Conservation (phyloP, 73 alveolate species). For the Paraurostyla sp. region DNA sequence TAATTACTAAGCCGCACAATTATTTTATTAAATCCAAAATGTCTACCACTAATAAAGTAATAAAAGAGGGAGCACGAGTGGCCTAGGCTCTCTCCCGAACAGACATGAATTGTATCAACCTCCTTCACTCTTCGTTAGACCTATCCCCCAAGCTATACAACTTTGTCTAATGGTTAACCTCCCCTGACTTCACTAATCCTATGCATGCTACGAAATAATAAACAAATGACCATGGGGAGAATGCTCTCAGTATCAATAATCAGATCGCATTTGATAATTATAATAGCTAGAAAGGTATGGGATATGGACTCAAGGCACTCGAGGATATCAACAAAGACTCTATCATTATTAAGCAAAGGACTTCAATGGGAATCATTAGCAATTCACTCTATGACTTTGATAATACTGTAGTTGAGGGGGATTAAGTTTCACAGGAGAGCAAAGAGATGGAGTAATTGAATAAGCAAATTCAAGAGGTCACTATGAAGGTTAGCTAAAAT, state of each 20-base stretch:
- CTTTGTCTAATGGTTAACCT: constrained; percentile 17
- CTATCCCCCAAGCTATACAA: not conserved
- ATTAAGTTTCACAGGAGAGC: not conserved
- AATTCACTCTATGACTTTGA: not conserved
- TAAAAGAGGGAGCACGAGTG: not conserved
- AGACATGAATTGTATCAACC: not conserved
- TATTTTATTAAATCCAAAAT: not conserved
- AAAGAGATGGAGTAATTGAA: not conserved
- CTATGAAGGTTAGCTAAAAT: not conserved
- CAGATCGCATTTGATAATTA: constrained; percentile 1
- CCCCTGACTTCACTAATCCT: not conserved
- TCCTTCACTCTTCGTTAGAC: constrained; percentile 42
- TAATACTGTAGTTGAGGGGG: not conserved
- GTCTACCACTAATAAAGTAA: not conserved
- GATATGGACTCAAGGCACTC: constrained; percentile 27
- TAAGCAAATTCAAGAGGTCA: not conserved
- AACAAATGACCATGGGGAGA: not conserved
- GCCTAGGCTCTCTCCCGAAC: not conserved
- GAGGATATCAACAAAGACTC: not conserved
- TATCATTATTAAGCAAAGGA: not conserved
- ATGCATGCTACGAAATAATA: not conserved
- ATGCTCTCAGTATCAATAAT: not conserved
- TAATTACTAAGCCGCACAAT: not conserved
- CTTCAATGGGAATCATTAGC: constrained; percentile 36
- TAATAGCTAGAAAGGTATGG: constrained; percentile 47